Conservation (phyloP, 2,329 filamentous ascomycete species). For the Lecanicillium sp. region DNA sequence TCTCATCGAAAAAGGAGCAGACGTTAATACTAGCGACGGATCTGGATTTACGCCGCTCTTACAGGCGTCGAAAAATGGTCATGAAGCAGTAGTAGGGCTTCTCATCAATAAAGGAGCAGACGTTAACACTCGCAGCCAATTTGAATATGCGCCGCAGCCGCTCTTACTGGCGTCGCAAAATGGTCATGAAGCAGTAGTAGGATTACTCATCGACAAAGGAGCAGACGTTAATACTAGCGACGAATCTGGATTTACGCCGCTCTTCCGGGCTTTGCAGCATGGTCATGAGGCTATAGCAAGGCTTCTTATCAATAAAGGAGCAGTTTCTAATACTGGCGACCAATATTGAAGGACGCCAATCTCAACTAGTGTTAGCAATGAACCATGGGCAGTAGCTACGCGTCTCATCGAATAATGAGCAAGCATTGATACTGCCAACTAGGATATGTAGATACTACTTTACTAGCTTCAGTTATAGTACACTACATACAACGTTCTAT, state of each 20-base stretch:
- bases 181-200: slow-evolving; percentile 11
- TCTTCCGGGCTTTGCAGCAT: slow-evolving; percentile 13
- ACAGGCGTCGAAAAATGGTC: slow-evolving; percentile 6
- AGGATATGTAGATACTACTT: too few relatives aligned
- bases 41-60: slow-evolving; percentile 7
- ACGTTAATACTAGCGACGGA: neutral
- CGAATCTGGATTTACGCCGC: slow-evolving; percentile 5
- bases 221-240: slow-evolving; percentile 7
- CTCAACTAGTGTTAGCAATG: slow-evolving; percentile 4
- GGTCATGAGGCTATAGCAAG: slow-evolving; percentile 13
- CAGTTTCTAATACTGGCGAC: slow-evolving; percentile 1
- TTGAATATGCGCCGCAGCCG: slow-evolving; percentile 4
- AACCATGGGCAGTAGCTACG: slow-evolving; percentile 4
- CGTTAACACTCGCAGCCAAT: slow-evolving; percentile 5
- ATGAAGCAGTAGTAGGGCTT: slow-evolving; percentile 7
- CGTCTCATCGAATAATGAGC: slow-evolving; percentile 5
- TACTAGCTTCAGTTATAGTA: too few relatives aligned
- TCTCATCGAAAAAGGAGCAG: slow-evolving; percentile 11
- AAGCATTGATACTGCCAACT: slow-evolving; percentile 7
- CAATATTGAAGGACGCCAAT: slow-evolving; percentile 5
- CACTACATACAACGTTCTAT: too few relatives aligned
- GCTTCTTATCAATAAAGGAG: slow-evolving; percentile 11
- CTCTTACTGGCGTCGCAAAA: slow-evolving; percentile 13
- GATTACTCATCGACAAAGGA: slow-evolving; percentile 7
- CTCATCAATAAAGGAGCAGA: slow-evolving; percentile 6